Percentiles rank a stretch among this genome's conserved stretches.
Evolutionary conservation across 2,329 filamentous ascomycete genomes (phyloP).

Genomic region (Exophiala xenobiotica): DNA sequence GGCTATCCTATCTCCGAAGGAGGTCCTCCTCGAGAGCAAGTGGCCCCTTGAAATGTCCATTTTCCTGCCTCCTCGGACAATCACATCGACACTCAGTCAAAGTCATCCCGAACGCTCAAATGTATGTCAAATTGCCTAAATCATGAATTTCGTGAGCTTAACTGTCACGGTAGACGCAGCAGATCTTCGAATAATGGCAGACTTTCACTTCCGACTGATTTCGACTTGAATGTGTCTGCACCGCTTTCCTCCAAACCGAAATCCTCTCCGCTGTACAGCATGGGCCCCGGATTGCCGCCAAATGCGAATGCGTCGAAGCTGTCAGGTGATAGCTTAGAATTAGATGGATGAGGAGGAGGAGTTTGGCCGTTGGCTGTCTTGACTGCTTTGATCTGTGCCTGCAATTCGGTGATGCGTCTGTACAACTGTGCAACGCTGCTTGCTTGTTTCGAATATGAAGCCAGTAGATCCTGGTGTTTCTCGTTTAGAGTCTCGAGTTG

Average conservation of each 20-base stretch:
- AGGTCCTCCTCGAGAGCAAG: too few species aligned
- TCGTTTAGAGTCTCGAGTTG: conserved; percentile 64
- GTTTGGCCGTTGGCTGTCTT: background rate
- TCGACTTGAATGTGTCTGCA: background rate
- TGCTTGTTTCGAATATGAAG: conserved; percentile 32
- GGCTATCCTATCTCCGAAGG: too few species aligned
- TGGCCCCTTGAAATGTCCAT: too few species aligned
- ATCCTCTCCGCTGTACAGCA: conserved; percentile 13
- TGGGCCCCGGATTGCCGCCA: background rate
- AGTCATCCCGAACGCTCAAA: too few species aligned
- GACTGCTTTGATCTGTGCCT: conserved; percentile 8
- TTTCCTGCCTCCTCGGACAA: too few species aligned
- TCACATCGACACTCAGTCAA: too few species aligned
- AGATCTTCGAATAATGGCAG: conserved; percentile 8
- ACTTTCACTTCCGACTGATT: background rate
- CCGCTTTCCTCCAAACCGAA: conserved; percentile 2
- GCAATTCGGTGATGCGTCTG: conserved; percentile 11
- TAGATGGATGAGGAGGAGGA: background rate
- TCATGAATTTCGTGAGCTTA: too few species aligned
- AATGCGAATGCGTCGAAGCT: conserved; percentile 23
- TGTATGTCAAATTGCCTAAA: background rate
- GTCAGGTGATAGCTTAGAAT: conserved; percentile 1
- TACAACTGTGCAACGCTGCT: conserved; percentile 15
- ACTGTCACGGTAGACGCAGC: background rate
- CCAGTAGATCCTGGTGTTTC: conserved; percentile 32